Evolutionary conservation across 2,329 filamentous ascomycete species (phyloP).

Genomic region (Zymoseptoria tritici): DNA sequence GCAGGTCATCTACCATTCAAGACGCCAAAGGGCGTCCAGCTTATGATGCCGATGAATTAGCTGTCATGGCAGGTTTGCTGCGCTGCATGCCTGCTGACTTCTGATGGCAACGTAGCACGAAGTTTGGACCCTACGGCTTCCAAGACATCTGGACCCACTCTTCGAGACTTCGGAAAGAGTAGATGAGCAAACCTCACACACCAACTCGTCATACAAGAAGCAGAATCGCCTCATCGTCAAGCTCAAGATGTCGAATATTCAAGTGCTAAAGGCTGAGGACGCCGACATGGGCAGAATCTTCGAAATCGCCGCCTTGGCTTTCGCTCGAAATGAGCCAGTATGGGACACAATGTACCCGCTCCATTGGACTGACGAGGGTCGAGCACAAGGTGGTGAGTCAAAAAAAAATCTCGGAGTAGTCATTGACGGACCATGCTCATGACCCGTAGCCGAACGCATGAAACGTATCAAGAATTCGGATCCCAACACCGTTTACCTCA

Average conservation of each 20-base stretch:
- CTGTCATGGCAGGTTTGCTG: too few relatives aligned
- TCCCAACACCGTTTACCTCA: conserved; percentile 21
- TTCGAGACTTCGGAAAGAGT: neutral
- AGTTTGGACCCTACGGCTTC: too few relatives aligned
- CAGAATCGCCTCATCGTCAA: too few relatives aligned
- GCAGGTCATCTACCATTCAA: too few relatives aligned
- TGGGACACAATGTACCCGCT: conserved; percentile 22
- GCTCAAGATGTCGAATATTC: conserved; percentile 1
- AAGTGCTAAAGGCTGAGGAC: conserved; percentile 20
- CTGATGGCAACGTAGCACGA: too few relatives aligned
- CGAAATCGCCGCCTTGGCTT: conserved; percentile 23
- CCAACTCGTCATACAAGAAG: neutral
- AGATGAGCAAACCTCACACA: conserved; percentile 4
- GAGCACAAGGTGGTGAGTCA: conserved; percentile 11
- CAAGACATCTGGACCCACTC: too few relatives aligned
- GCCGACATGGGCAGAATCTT: conserved; percentile 26
- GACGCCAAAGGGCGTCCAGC: too few relatives aligned
- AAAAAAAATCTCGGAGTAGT: neutral
- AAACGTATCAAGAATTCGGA: conserved; percentile 15
- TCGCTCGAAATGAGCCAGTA: conserved; percentile 23
- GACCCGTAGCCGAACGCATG: neutral
- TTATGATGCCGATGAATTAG: too few relatives aligned
- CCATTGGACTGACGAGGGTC: conserved; percentile 22
- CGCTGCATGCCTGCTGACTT: too few relatives aligned
- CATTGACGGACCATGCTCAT: neutral